Evolutionary conservation across 495 filamentous ascomycete species (phyloP), one percentile per base, ranked within the genome.

Genomic region (Umbilicaria muhlenbergii): DNA sequence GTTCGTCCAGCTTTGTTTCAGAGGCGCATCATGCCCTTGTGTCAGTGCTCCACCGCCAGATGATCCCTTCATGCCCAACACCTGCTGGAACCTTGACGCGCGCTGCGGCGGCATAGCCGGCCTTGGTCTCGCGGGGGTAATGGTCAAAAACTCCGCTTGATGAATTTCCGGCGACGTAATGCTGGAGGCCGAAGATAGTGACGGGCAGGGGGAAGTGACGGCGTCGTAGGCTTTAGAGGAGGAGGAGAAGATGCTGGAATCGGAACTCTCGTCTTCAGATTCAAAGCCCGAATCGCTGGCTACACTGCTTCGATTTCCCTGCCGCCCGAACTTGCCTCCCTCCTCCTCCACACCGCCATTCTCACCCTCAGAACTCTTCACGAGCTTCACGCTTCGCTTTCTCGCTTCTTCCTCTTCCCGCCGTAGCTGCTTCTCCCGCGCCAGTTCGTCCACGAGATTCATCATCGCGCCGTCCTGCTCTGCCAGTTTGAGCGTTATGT

Each of bases 381-480:
- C 50, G 19, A 62, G 58, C 42, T 62, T 58, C 5, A 60, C 50
- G 14, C 50, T 61, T 37, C 57, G 58, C 46, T 63, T 70, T 41
- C 64, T 57, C 11, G 65, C 64, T 35, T 69, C 70, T 38, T 73
- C 64, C 45, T 75, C 77, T 46, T 71, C 68, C 13, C 65, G 57
- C 13, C 78, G 65, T 11, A 65, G 46, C 34, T 60, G 62, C 50
- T 69, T 70, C 54, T 88, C 83, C 1, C 67, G 59, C 15, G 68
- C 69, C 5, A 89, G 57, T 46, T 86, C 76, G 11, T 73, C 69
- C 1, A 74, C 71, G 48, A 87, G 66, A 38, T 63, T 62, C 53
- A 67, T 64, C 73, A 84, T 80, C 37, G 65, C 70, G 40, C 60
- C 56, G 50, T 86, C 79, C 49, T 83, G 78, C 51, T 79, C 72